Conservation (phyloP, 2,329 filamentous ascomycete genomes). For the Cercospora canescens region DNA sequence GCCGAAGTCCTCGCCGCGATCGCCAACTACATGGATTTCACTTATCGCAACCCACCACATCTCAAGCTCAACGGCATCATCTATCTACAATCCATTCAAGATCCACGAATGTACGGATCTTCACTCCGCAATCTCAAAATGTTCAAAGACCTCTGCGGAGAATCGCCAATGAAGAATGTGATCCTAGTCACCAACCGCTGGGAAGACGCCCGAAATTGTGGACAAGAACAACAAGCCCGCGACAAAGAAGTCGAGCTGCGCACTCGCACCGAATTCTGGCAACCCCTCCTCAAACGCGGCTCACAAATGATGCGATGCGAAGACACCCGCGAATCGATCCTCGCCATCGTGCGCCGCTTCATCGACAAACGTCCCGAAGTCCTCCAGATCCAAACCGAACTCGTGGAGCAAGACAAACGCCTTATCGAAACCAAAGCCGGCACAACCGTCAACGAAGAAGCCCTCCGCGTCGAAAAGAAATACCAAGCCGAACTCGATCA, state of each 20-base stretch:
- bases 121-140: conserved; percentile 45
- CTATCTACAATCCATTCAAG: conserved; percentile 49
- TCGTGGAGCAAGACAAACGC: neutral
- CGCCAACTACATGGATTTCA: conserved; percentile 24
- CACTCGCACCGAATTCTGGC: neutral
- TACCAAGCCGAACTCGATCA: neutral
- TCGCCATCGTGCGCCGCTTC: neutral
- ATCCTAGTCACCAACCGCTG: conserved; percentile 42
- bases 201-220: neutral
- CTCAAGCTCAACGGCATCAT: conserved; percentile 41
- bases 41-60: neutral
- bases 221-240: neutral
- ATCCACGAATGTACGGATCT: conserved; percentile 44
- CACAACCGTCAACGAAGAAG: neutral
- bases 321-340: neutral
- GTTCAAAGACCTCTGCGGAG: conserved; percentile 48
- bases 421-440: neutral
- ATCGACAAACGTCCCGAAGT: neutral
- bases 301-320: neutral
- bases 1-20: conserved; percentile 48
- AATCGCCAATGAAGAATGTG: conserved; percentile 43
- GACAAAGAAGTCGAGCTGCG: neutral
- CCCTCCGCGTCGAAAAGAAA: neutral
- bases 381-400: neutral
- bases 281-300: neutral